Evolutionary conservation across 2,329 filamentous ascomycete species (phyloP), one percentile per base, ranked within the genome.

Genomic region (Macrophomina pseudophaseolina): DNA sequence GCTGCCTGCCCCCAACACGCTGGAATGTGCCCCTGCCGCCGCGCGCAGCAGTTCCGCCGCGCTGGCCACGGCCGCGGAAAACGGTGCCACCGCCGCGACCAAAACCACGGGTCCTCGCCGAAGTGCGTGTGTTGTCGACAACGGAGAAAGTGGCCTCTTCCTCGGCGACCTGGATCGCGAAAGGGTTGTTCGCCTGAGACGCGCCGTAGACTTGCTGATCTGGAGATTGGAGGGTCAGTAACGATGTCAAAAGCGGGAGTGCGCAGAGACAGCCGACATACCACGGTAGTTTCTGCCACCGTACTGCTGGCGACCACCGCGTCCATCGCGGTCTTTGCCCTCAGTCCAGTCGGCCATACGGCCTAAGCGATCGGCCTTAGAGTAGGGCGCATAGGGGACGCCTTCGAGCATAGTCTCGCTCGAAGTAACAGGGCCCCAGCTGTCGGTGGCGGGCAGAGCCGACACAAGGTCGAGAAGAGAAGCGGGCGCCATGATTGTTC

Each of bases 341-440:
- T 97, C 95, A 56, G 94, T 97, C 95, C 95, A 99, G 85, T 99
- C 95, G 69, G 95, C 95, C 94, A 99, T 98, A 80, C 95, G 94
- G 76, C 95, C 95, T 68, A 99, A 86, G 87, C 97, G 98, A 85
- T 99, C 95, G 79, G 93, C 93, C 83, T 99, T 99, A 72, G 94
- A 97, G 85, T 95, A 99, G 69, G 95, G 95, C 74, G 95, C 95
- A 80, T 97, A 99, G 46, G 95, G 95, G 59, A 98, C 93, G 78
- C 95, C 95, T 78, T 97, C 90, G 75, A 98, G 87, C 69, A 92
- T 97, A 70, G 92, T 97, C 79, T 97, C 92, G 74, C 84, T 88
- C 68, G 93, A 91, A 72, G 91, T 88, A 69, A 91, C 80, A 64
- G 94, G 94, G 68, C 95, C 95, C 95, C 95, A 99, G 70, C 78